Conservation (phyloP, 495 filamentous ascomycete genomes). For the Gamarada debralockiae region DNA sequence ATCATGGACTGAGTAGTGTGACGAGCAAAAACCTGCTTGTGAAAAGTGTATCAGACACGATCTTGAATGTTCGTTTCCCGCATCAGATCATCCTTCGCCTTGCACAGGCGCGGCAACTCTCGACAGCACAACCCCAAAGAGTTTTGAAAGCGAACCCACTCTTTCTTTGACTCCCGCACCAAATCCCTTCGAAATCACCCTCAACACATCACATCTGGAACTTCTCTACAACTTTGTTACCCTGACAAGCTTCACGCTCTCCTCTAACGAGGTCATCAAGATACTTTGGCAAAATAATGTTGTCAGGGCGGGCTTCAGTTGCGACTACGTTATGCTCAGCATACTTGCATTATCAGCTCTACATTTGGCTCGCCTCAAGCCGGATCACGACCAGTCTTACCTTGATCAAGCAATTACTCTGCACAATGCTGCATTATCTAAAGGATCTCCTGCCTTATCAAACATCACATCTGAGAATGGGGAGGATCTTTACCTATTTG, state of each 20-base stretch:
- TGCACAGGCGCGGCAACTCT: background rate
- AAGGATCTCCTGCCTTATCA: background rate
- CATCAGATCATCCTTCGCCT: background rate
- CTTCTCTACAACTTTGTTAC: background rate
- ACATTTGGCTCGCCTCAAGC: background rate
- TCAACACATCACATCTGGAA: background rate
- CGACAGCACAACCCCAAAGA: too few relatives aligned
- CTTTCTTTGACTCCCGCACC: background rate
- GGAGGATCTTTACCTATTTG: background rate
- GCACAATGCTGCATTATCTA: background rate
- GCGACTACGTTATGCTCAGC: background rate
- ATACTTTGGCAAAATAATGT: background rate
- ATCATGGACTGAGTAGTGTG: background rate
- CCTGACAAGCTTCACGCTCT: background rate
- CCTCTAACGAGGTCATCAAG: background rate
- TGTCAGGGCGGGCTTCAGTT: background rate
- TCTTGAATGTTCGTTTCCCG: background rate
- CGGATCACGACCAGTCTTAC: background rate
- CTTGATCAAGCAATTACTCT: background rate
- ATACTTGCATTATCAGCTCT: background rate
- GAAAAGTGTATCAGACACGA: background rate
- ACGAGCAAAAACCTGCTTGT: background rate
- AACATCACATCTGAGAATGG: background rate
- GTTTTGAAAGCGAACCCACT: background rate
- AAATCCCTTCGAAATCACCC: background rate